Evolutionary conservation across 495 filamentous ascomycete genomes (phyloP).

Genomic region (Neurospora sp.): DNA sequence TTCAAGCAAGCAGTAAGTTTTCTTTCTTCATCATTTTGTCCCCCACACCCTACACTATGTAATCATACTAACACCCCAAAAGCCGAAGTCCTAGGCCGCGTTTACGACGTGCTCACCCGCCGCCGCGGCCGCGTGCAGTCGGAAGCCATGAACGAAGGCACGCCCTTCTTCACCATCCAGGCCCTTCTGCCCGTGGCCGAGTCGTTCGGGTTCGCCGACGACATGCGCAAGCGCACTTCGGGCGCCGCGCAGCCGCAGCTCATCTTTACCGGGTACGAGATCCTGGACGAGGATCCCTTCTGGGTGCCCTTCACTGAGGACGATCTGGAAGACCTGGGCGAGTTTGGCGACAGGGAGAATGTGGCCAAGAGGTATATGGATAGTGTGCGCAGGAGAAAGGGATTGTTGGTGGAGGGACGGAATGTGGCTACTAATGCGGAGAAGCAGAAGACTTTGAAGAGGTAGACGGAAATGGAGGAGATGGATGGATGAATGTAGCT

Average conservation of each 20-base stretch:
- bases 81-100: constrained; percentile 89
- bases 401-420: constrained; percentile 68
- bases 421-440: constrained; percentile 71
- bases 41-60: constrained; percentile 1
- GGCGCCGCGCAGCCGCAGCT: constrained; percentile 87
- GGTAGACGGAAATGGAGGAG: constrained; percentile 35
- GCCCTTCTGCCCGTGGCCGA: constrained; percentile 83
- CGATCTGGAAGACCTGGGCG: constrained; percentile 90
- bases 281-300: constrained; percentile 87
- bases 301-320: constrained; percentile 97
- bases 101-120: constrained; percentile 86
- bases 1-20: constrained; percentile 79
- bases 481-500: not conserved
- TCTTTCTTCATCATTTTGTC: not conserved
- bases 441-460: constrained; percentile 98
- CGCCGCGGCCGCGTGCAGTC: constrained; percentile 83
- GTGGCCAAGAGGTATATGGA: constrained; percentile 96
- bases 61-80: constrained; percentile 8
- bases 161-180: constrained; percentile 88
- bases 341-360: constrained; percentile 87
- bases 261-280: constrained; percentile 84
- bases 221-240: constrained; percentile 88
- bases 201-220: constrained; percentile 90
- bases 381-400: constrained; percentile 72
- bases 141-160: constrained; percentile 88